Conservation (phyloP, 2,329 filamentous ascomycete species). For the Pseudogymnoascus destructans region DNA sequence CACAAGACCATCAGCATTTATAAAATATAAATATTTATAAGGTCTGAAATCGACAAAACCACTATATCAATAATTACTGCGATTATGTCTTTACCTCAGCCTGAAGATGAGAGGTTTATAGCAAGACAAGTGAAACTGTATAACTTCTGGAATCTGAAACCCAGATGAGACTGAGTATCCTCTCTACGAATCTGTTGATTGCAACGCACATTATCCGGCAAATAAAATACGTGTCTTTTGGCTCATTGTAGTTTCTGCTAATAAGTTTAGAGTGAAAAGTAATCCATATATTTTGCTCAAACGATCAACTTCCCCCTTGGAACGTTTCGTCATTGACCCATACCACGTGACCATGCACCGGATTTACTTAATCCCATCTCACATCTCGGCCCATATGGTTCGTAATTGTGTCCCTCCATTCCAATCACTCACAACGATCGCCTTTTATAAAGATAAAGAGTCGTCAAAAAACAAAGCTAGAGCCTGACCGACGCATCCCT, state of each 20-base stretch:
- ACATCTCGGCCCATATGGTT: neutral
- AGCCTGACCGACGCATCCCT: slow-evolving; percentile 7
- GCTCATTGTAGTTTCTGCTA: neutral
- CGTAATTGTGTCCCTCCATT: slow-evolving; percentile 5
- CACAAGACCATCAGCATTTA: neutral
- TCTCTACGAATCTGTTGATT: neutral
- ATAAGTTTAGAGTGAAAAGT: neutral
- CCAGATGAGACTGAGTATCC: neutral
- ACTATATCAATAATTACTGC: neutral
- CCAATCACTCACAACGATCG: neutral
- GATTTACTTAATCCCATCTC: slow-evolving; percentile 4
- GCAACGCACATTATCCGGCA: neutral
- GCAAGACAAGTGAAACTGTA: neutral
- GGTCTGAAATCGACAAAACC: neutral
- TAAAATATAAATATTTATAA: neutral
- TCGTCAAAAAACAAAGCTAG: neutral
- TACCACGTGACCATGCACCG: neutral
- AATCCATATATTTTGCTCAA: neutral
- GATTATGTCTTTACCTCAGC: neutral
- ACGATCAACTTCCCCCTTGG: neutral
- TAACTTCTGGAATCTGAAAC: neutral
- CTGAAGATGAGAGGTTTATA: neutral
- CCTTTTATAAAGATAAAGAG: neutral
- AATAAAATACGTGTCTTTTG: neutral
- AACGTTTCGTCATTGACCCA: neutral